Percentiles rank a stretch among this genome's conserved stretches.
These are phyloP conservation scores for Phoma sp. DNA, from an alignment of 2,329 filamentous ascomycete species.

Conservation along the genomic window DNA sequence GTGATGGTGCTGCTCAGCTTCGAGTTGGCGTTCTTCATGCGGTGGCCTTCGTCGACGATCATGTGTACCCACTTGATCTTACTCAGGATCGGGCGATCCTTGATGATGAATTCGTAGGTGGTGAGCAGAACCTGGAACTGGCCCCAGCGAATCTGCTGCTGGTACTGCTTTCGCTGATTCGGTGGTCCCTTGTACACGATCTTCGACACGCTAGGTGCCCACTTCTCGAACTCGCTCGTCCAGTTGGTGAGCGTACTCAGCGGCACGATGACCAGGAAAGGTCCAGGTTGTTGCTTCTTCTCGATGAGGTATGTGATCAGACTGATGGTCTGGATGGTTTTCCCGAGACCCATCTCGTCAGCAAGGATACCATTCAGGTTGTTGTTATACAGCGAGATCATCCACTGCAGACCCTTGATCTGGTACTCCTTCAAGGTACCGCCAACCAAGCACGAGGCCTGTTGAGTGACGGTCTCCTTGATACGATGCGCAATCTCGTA, in stretches of 20 bases:
- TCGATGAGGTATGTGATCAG: conserved; percentile 97
- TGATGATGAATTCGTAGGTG: conserved; percentile 99
- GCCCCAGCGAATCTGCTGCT: conserved; percentile 92
- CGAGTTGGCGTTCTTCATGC: conserved; percentile 98
- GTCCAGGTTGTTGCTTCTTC: conserved; percentile 88
- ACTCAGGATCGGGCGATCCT: conserved; percentile 91
- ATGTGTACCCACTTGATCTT: conserved; percentile 99
- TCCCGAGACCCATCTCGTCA: conserved; percentile 99
- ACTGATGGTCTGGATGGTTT: conserved; percentile 99
- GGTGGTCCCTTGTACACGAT: conserved; percentile 98
- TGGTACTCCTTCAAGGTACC: conserved; percentile 97
- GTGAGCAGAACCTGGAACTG: conserved; percentile 96
- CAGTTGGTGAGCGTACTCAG: conserved; percentile 97
- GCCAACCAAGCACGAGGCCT: conserved; percentile 87
- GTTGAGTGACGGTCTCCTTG: conserved; percentile 86
- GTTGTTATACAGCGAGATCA: conserved; percentile 99
- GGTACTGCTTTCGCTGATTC: conserved; percentile 83
- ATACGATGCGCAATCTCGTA: conserved; percentile 97
- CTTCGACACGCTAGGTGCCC: conserved; percentile 85
- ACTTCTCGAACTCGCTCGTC: conserved; percentile 99
- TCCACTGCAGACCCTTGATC: conserved; percentile 98
- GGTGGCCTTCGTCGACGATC: conserved; percentile 99
- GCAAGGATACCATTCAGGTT: conserved; percentile 98
- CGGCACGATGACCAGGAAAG: conserved; percentile 95
- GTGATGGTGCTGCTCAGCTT: conserved; percentile 96